Evolutionary conservation across 176 grass and related monocot species (phyloP).

Genomic region (Melocanna baccifera): DNA sequence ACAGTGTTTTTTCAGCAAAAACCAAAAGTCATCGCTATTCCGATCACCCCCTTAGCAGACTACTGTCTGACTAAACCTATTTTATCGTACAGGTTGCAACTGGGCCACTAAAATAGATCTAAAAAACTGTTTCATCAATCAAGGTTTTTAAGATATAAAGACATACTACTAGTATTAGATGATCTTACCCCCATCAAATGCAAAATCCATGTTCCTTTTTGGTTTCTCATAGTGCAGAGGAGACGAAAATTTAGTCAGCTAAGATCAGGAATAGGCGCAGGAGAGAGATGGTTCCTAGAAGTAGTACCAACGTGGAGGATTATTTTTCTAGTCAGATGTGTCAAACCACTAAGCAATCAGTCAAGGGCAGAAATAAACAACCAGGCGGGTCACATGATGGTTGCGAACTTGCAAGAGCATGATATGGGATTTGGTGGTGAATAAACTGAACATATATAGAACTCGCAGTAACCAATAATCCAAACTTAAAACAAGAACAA

Average conservation of each 20-base stretch:
- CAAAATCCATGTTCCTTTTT: not conserved
- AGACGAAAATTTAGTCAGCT: constrained; percentile 5
- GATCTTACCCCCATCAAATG: not conserved
- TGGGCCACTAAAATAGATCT: not conserved
- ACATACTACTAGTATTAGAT: not conserved
- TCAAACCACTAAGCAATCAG: not conserved
- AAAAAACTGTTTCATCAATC: not conserved
- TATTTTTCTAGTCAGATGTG: not conserved
- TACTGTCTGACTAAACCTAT: constrained; percentile 9
- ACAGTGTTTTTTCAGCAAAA: too few species aligned
- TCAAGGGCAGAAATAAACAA: constrained; percentile 22
- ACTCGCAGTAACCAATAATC: not conserved
- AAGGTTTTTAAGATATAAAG: constrained; percentile 5
- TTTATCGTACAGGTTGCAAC: not conserved
- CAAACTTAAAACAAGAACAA: not conserved
- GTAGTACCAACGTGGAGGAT: not conserved
- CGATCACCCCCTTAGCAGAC: too few species aligned
- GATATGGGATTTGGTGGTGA: constrained; percentile 18
- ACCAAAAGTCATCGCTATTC: too few species aligned
- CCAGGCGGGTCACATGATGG: constrained; percentile 7
- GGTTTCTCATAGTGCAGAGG: not conserved
- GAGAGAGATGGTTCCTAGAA: constrained; percentile 6
- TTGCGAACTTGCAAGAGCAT: not conserved
- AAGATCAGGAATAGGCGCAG: not conserved
- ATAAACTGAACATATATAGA: not conserved